These are phyloP conservation scores for Chlorella ohadii DNA, from an alignment of 139 green algal species.

Conservation along the genomic window DNA sequence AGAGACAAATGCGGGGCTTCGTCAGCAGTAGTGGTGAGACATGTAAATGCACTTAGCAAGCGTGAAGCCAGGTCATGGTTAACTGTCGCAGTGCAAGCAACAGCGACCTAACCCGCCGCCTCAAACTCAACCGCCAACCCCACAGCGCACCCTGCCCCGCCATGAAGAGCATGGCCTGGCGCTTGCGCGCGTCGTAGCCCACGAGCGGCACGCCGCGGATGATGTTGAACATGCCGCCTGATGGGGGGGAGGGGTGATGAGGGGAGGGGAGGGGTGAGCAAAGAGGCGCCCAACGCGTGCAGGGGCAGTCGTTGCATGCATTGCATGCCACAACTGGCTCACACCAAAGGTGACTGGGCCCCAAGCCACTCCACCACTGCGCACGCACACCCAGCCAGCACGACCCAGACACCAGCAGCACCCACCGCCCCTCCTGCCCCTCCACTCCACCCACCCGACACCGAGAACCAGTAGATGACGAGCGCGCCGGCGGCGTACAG, in stretches of 20 bases:
- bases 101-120: too few relatives aligned
- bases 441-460: slow-evolving; percentile 38
- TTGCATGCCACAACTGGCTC: background rate
- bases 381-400: too few relatives aligned
- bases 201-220: slow-evolving; percentile 86
- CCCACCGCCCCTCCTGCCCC: background rate
- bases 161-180: slow-evolving; percentile 41
- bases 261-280: background rate
- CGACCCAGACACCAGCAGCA: background rate
- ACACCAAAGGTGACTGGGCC: too few relatives aligned
- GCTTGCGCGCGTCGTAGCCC: slow-evolving; percentile 31
- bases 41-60: too few relatives aligned
- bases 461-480: slow-evolving; percentile 73
- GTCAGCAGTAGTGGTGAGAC: too few relatives aligned
- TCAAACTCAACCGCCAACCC: too few relatives aligned
- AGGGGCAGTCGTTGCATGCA: too few relatives aligned
- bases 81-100: too few relatives aligned
- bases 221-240: slow-evolving; percentile 92
- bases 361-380: too few relatives aligned
- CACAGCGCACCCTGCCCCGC: slow-evolving; percentile 11
- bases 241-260: background rate
- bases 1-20: background rate
- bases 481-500: slow-evolving; percentile 61
- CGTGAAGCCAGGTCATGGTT: too few relatives aligned
- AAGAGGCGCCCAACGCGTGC: too few relatives aligned